Conservation (phyloP, 257 asterid species). For the Solanum clarkiae region DNA sequence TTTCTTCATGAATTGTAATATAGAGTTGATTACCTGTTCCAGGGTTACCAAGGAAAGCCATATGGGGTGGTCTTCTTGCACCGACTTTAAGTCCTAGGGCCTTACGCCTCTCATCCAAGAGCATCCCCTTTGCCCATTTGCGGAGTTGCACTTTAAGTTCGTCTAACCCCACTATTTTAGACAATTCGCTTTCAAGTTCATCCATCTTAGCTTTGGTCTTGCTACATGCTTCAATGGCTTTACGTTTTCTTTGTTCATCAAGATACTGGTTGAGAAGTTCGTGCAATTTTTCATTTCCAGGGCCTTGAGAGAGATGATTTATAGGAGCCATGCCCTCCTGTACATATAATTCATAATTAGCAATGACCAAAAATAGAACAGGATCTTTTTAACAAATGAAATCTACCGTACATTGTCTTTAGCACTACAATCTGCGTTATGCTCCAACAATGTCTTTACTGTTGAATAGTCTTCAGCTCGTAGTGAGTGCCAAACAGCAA, state of each 20-base stretch:
- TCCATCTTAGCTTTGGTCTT: slow-evolving; percentile 80
- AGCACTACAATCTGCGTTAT: slow-evolving; percentile 79
- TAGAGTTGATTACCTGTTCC: slow-evolving; percentile 59
- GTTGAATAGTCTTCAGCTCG: slow-evolving; percentile 67
- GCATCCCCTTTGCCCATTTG: slow-evolving; percentile 97
- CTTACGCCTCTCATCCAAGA: slow-evolving; percentile 78
- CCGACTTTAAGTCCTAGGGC: slow-evolving; percentile 81
- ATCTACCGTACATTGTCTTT: slow-evolving; percentile 56
- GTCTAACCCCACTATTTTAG: slow-evolving; percentile 57
- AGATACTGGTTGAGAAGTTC: slow-evolving; percentile 55
- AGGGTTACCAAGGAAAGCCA: slow-evolving; percentile 97
- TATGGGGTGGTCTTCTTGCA: slow-evolving; percentile 82
- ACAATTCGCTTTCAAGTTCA: slow-evolving; percentile 62
- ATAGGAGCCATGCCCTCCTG: slow-evolving; percentile 95
- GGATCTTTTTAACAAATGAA: neutral
- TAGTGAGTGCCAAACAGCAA: slow-evolving; percentile 98
- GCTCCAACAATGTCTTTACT: slow-evolving; percentile 73
- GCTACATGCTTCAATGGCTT: slow-evolving; percentile 82
- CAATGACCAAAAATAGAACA: slow-evolving; percentile 11
- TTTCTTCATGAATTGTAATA: neutral
- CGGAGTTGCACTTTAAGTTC: slow-evolving; percentile 60
- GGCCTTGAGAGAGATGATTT: slow-evolving; percentile 78
- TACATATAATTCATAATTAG: slow-evolving; percentile 19
- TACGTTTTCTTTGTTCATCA: slow-evolving; percentile 68
- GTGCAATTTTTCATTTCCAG: slow-evolving; percentile 58